Conservation (phyloP, 305 asterid genomes). For the Solanum hybrid region DNA sequence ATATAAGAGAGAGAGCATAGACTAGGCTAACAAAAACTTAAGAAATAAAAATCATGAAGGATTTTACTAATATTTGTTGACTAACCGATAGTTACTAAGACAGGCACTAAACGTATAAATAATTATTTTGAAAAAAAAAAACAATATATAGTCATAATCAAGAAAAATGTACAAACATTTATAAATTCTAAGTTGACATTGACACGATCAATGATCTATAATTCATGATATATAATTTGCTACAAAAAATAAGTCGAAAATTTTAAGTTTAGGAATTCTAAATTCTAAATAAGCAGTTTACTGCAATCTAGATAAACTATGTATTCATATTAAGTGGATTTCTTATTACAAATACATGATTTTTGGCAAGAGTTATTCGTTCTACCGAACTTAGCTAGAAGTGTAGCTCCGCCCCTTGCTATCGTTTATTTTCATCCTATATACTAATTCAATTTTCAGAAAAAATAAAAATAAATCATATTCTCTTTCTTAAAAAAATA, state of each 20-base stretch:
- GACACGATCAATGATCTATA: neutral
- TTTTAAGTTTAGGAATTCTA: neutral
- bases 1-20: neutral
- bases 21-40: neutral
- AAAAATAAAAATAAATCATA: neutral
- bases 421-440: neutral
- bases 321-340: neutral
- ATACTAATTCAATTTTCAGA: neutral
- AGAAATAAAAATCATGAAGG: neutral
- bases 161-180: neutral
- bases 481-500: neutral
- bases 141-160: neutral
- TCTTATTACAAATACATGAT: neutral
- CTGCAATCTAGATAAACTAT: neutral
- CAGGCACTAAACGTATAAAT: neutral
- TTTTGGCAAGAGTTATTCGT: neutral
- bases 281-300: no score
- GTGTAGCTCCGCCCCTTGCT: neutral
- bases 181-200: neutral
- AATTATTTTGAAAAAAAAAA: neutral
- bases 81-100: neutral
- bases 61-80: neutral
- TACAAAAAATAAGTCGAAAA: no score
- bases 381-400: neutral
- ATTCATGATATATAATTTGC: neutral